phyloP scores from a whole-genome alignment of 148 eudicot species.

The Beta vulgaris region DNA sequence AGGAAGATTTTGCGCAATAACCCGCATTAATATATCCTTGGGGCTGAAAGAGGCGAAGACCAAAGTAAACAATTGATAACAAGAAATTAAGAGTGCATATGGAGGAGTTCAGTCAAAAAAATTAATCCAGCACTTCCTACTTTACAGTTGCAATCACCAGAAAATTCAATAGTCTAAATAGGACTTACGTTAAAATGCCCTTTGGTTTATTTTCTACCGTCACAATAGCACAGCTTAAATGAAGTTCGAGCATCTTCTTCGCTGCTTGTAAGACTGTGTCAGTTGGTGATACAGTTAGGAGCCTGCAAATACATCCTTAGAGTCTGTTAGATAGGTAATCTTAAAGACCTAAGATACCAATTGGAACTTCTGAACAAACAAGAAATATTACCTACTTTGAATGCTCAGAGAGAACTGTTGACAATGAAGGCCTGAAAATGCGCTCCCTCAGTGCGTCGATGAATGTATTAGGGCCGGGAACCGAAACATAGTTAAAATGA shows the following conservation, averaged over 20 bases:
- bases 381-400: constrained; percentile 94
- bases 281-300: constrained; percentile 76
- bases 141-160: background rate
- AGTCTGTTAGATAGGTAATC: constrained; percentile 17
- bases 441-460: constrained; percentile 80
- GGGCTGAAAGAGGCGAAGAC: constrained; percentile 44
- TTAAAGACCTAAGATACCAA: background rate
- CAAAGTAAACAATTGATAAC: background rate
- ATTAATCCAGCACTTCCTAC: background rate
- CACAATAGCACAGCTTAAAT: constrained; percentile 68
- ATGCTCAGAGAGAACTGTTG: constrained; percentile 82
- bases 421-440: constrained; percentile 81
- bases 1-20: constrained; percentile 74
- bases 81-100: background rate
- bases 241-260: constrained; percentile 78
- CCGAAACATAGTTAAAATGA: background rate
- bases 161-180: background rate
- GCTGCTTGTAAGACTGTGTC: constrained; percentile 80
- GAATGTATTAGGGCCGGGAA: constrained; percentile 73
- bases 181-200: constrained; percentile 82
- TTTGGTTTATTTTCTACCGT: constrained; percentile 73
- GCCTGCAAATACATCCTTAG: constrained; percentile 43
- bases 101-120: constrained; percentile 1
- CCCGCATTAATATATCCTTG: constrained; percentile 91
- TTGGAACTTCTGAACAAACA: constrained; percentile 9